Base-by-base conservation (phyloP, 345 rosid species). In the Populus ilicifolia region DNA sequence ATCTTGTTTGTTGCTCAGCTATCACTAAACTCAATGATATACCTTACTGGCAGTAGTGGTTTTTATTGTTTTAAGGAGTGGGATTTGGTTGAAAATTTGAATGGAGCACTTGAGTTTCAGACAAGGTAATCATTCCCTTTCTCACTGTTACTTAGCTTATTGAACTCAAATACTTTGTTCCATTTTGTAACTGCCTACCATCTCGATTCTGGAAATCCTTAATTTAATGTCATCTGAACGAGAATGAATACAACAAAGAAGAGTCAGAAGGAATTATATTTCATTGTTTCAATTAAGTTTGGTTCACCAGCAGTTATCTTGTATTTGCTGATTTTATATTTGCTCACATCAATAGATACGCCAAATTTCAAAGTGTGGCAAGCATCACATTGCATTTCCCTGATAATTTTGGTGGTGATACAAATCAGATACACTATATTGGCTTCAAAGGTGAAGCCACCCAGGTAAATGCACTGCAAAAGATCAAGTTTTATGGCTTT, bases 401-500 rank as follows among this genome's bases (percentile, higher is more conserved):
- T n/a, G 96, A 88, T 54, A 93, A 88, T 75, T 93, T 91, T 86
- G 95, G 94, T 21, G 96, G 95, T 48, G 94, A 92, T 74, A 86
- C 86, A 25, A 91, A 91, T 67, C 91, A 88, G 82, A 96, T 96
- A 81, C 89, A 83, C 75, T 96, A 90, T 66, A 96, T 96, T 71
- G 98, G 99, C 50, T 91, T 93, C 73, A 96, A 92, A 88, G 99
- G 99, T 52, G 99, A 96, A 93, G 96, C 97, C 52, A 96, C 99
- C 17, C 92, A 93, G 92, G 98, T 93, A 88, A 48, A 75, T 54
- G 25, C 29, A 48, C 43, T 72, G 64, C 43, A 41, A 54, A 83
- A 62, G 67, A 63, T 65, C 72, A 63, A 74, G 46, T 46, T 70
- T 78, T 73, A 50, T 35, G 75, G 41, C 73, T 35, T 59, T 67